phyloP scores from a whole-genome alignment of 768 basidiomycete genomes.

The Leccinum variicolor region DNA sequence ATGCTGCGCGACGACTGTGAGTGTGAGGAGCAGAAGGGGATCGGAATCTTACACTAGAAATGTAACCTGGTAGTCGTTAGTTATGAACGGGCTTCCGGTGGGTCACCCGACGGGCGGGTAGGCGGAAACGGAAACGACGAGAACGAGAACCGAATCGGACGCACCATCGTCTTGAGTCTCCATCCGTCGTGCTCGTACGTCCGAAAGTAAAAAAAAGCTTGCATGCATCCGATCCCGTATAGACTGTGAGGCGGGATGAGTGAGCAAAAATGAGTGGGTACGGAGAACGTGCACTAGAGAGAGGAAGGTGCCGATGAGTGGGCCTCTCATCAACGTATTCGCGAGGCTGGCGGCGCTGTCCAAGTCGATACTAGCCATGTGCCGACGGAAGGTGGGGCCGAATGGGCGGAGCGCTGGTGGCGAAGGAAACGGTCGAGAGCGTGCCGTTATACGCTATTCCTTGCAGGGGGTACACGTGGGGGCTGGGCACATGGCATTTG shows the following conservation, averaged over 20 bases:
- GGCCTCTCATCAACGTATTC: slow-evolving; percentile 21
- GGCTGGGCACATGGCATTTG: not conserved
- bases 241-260: slow-evolving; percentile 8
- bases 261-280: not conserved
- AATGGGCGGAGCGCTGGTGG: not conserved
- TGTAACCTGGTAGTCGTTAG: slow-evolving; percentile 17
- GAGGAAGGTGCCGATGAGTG: slow-evolving; percentile 26
- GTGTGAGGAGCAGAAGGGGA: not conserved
- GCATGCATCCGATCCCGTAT: slow-evolving; percentile 28
- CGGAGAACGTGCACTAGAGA: slow-evolving; percentile 9
- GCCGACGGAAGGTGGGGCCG: not conserved
- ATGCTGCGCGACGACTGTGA: slow-evolving; percentile 7
- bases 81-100: not conserved
- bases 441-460: not conserved
- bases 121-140: not conserved
- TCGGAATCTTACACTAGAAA: slow-evolving; percentile 16
- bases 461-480: not conserved
- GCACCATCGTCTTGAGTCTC: slow-evolving; percentile 22
- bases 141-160: not conserved
- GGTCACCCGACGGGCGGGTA: not conserved
- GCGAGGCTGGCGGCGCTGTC: not conserved
- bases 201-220: slow-evolving; percentile 27
- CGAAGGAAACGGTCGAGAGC: no score
- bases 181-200: slow-evolving; percentile 18
- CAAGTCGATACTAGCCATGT: not conserved